Evolutionary conservation across 495 filamentous ascomycete species (phyloP).

Genomic region (Lichina pygmaea): DNA sequence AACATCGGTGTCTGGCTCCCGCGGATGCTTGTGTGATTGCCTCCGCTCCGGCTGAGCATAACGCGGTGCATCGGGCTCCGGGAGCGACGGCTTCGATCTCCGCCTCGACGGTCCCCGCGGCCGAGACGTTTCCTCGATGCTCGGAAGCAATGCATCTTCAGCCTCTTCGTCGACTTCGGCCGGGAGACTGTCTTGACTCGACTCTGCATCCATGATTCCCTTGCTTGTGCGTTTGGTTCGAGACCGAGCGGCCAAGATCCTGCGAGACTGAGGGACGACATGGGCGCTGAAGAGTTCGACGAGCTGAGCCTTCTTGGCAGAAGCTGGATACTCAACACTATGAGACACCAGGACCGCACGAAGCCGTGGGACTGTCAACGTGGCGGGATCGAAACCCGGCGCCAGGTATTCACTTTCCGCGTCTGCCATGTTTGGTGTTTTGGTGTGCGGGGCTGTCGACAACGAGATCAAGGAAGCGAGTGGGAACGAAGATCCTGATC

Average conservation of each 20-base stretch:
- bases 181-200: conserved; percentile 23
- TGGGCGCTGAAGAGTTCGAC: conserved; percentile 59
- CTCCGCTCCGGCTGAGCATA: conserved; percentile 15
- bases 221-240: conserved; percentile 52
- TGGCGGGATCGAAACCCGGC: conserved; percentile 54
- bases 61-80: conserved; percentile 11
- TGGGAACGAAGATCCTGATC: too few species aligned
- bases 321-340: conserved; percentile 55
- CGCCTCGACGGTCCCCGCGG: conserved; percentile 15
- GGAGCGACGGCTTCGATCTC: conserved; percentile 14
- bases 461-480: too few species aligned
- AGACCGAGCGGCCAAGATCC: conserved; percentile 43
- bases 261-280: conserved; percentile 48
- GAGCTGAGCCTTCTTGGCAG: conserved; percentile 72
- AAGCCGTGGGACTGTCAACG: conserved; percentile 60
- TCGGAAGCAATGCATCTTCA: conserved; percentile 10
- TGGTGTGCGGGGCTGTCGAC: too few species aligned
- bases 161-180: conserved; percentile 17
- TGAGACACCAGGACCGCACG: conserved; percentile 74
- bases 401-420: conserved; percentile 50
- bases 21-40: conserved; percentile 25
- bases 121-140: background rate
- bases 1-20: conserved; percentile 23
- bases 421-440: conserved; percentile 12
- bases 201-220: conserved; percentile 60